Evolutionary conservation across 192 early-diverging fungal genomes (phyloP).

Genomic region (Umbelopsis vinacea): DNA sequence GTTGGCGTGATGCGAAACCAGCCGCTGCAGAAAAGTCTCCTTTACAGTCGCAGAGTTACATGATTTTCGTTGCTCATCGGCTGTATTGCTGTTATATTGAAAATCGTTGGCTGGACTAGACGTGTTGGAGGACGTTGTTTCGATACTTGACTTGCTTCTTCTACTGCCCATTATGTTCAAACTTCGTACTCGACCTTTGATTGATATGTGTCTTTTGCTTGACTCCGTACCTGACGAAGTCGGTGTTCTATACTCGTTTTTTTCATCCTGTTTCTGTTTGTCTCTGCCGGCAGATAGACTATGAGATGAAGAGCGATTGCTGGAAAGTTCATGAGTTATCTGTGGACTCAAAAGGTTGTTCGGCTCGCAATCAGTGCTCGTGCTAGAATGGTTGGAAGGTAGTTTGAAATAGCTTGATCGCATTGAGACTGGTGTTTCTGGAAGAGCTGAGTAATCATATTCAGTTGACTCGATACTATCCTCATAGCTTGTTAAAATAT

Average conservation of each 20-base stretch:
- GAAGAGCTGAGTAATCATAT: not conserved
- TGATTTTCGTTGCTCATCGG: too few species aligned
- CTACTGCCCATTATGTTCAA: not conserved
- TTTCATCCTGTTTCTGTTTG: not conserved
- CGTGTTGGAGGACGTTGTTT: not conserved
- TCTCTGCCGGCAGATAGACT: not conserved
- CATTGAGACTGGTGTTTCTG: constrained; percentile 5
- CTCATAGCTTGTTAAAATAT: not conserved
- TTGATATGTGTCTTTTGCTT: not conserved
- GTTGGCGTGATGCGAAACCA: too few species aligned
- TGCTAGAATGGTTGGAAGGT: not conserved
- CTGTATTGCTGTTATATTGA: not conserved
- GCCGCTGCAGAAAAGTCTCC: too few species aligned
- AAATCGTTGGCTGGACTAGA: not conserved
- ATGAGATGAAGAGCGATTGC: not conserved
- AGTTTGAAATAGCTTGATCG: constrained; percentile 1
- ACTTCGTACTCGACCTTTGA: not conserved
- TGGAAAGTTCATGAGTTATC: not conserved
- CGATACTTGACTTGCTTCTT: not conserved
- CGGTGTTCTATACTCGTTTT: not conserved
- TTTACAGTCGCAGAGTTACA: too few species aligned
- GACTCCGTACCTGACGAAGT: not conserved
- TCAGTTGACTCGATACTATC: not conserved
- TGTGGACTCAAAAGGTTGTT: not conserved
- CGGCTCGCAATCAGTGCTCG: not conserved